These are phyloP conservation scores for Ceratobasidium sp. DNA, from an alignment of 1,284 basidiomycete species.

Conservation along the genomic window DNA sequence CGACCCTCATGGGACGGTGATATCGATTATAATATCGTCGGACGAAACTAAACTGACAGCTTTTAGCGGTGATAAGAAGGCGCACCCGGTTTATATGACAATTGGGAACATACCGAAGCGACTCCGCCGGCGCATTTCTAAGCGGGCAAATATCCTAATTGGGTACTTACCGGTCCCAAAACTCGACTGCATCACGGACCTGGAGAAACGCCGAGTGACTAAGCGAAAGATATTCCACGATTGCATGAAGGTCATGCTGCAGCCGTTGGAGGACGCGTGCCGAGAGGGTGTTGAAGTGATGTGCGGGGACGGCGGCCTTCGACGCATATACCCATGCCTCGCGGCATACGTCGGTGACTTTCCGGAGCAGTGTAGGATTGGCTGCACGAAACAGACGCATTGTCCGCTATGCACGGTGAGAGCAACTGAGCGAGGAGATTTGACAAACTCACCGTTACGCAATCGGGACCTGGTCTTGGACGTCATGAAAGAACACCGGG, in stretches of 20 bases:
- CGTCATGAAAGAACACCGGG: not conserved
- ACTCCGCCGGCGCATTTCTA: conserved; percentile 25
- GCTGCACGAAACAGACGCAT: not conserved
- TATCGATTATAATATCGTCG: conserved; percentile 38
- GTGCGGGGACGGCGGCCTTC: conserved; percentile 40
- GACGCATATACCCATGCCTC: conserved; percentile 37
- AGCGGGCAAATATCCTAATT: conserved; percentile 39
- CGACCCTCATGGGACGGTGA: conserved; percentile 28
- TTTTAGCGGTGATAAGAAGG: conserved; percentile 45
- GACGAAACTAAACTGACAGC: conserved; percentile 47
- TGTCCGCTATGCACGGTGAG: conserved; percentile 44
- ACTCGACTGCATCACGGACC: conserved; percentile 10
- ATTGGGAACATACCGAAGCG: conserved; percentile 47
- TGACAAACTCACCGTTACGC: not conserved
- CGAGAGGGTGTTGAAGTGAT: conserved; percentile 13
- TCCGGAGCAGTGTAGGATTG: conserved; percentile 47
- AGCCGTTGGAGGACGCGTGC: conserved; percentile 27
- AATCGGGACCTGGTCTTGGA: not conserved
- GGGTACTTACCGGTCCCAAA: conserved; percentile 45
- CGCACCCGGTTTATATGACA: conserved; percentile 48
- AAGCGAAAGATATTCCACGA: conserved; percentile 19
- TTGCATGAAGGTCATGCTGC: conserved; percentile 29
- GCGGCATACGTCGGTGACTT: conserved; percentile 44
- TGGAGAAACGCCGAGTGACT: not conserved
- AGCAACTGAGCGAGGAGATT: conserved; percentile 19